Base-by-base conservation (phyloP, 306 rosid genomes). In the Cucurbita ficifolia region DNA sequence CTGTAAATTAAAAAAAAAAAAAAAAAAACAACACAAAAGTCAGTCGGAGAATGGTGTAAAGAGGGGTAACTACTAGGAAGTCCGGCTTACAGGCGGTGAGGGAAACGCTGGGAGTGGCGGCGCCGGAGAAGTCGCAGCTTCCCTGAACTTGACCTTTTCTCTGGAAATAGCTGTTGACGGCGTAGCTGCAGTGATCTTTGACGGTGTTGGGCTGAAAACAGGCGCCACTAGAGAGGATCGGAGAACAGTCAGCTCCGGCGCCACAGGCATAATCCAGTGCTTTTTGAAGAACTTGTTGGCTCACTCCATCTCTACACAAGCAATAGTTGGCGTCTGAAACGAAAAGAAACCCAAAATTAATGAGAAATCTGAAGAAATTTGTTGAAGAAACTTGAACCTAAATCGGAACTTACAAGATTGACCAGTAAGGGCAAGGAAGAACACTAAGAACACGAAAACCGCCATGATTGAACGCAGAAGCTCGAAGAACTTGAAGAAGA, bases 231-330 rank as follows among this genome's bases (percentile, higher is more conserved):
- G 84, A 85, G 6, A n/a, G 0, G 79, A 95, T 85, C 3, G 87
- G 82, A 6, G 82, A n/a, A 29, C 99, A 95, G 43, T 95, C 99
- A 76, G 97, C 99, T 67, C 99, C 99, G 40, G 87, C 86, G 76
- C 99, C 99, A 81, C 99, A 95, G 11, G 99, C 99, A 80, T 91
- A 95, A 73, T 95, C 99, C 61, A 95, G 73, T 8, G 88, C 76
- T 81, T 84, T 95, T 80, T 95, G 99, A 59, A 91, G 90, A 21
- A 6, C 18, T 80, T 82, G 86, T 39, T 88, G 89, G 33, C 82
- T 61, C 1, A 83, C 68, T 57, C 97, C 97, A 81, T 91, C 97
- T 82, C 80, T 91, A 72, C 99, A 95, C 11, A 95, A 1, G 77
- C 99, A 95, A 72, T 88, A 95, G 42, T 79, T 67, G 42, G 92